Base-by-base conservation (phyloP, 2,329 filamentous ascomycete species). In the Neurospora crassa region DNA sequence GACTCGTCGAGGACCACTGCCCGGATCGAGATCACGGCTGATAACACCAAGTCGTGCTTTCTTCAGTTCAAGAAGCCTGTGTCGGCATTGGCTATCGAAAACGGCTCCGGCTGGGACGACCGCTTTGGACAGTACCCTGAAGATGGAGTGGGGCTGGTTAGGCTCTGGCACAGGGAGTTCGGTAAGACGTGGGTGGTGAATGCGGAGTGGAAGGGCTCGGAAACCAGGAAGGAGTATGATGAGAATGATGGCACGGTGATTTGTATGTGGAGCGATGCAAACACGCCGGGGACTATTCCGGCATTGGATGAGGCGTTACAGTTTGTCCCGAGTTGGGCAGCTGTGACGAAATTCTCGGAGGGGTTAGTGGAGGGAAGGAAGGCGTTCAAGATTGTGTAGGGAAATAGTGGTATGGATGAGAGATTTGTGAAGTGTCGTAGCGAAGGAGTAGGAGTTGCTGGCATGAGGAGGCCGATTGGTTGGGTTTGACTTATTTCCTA, bases 201-300 rank as follows among this genome's bases (percentile, higher is more conserved):
- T 76, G 85, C 96, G 1, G 84, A 87, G 70, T 94, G 91, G 90
- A 82, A 84, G 71, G 74, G 78, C 18, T 77, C 77, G 43, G 70
- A 68, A 2, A 72, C 71, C n/a, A 71, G 34, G 73, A 75, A 69
- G n/a, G 34, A 69, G 73, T 45, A 68, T 70, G 18, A 70, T 73
- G 59, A 71, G 70, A 18, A 18, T 42, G 85, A 84, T 74, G 92
- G 94, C 1, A 86, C 83, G 42, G 89, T 94, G 1, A 85, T 90
- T 18, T 98, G 96, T 80, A 83, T 92, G 41, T 98, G 94, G 94
- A 93, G 91, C 76, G 96, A 99, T 82, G 90, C 88, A 67, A 97
- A 97, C 77, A 82, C 83, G 43, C 80, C 82, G 2, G 90, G 88
- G 3, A 85, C 85, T 1, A 94, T 98, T 68, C 94, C 95, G 0